phyloP scores from a whole-genome alignment of 2,329 filamentous ascomycete genomes.

The Cordyceps cateniannulata region DNA sequence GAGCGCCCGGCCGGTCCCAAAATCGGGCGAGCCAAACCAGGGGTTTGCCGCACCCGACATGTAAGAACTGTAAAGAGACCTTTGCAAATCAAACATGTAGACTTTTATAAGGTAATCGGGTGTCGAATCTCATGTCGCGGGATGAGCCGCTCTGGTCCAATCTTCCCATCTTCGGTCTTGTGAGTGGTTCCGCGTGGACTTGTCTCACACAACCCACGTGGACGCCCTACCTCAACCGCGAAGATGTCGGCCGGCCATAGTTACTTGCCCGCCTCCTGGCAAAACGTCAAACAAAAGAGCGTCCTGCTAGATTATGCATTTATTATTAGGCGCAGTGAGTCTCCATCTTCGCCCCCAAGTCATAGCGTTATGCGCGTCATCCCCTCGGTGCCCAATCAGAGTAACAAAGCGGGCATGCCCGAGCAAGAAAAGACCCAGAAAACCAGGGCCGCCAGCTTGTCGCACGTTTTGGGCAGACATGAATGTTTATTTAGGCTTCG shows the following conservation, averaged over 20 bases:
- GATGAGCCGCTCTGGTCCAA: too few species aligned
- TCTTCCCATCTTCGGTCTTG: too few species aligned
- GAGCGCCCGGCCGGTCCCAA: not conserved
- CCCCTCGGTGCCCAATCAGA: not conserved
- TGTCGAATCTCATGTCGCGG: too few species aligned
- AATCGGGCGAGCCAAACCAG: not conserved
- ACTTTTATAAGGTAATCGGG: too few species aligned
- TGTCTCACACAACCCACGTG: too few species aligned
- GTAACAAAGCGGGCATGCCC: not conserved
- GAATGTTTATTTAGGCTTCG: not conserved
- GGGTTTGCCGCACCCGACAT: not conserved
- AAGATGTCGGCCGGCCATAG: too few species aligned
- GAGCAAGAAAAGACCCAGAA: not conserved
- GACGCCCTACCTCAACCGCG: too few species aligned
- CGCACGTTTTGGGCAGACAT: not conserved
- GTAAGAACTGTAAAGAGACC: not conserved
- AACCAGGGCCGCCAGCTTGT: not conserved
- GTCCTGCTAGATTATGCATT: too few species aligned
- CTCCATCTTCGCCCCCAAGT: not conserved
- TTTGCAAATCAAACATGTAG: not conserved
- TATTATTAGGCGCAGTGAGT: too few species aligned
- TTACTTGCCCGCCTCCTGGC: too few species aligned
- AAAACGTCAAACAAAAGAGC: too few species aligned
- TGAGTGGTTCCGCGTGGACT: too few species aligned
- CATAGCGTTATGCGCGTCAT: not conserved